Percentiles rank a stretch among this genome's conserved stretches.
Evolutionary conservation across 345 rosid genomes (phyloP).

Genomic region (Moricandia arvensis): DNA sequence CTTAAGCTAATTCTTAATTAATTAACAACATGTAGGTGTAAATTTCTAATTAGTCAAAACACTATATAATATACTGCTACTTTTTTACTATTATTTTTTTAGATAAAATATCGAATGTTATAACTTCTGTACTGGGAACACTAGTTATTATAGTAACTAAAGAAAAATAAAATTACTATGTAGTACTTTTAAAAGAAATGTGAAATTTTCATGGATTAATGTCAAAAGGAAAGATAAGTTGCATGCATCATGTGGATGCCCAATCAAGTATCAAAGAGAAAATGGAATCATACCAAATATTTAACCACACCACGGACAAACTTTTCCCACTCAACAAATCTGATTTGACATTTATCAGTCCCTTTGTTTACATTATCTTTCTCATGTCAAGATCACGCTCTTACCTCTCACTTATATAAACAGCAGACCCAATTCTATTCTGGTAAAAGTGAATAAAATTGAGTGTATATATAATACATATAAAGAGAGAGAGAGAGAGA

Average conservation of each 20-base stretch:
- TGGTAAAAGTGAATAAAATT: conserved; percentile 8
- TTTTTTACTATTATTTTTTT: background rate
- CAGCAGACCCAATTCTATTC: conserved; percentile 10
- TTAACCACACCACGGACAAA: conserved; percentile 32
- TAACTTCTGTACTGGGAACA: background rate
- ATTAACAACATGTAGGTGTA: conserved; percentile 4
- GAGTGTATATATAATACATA: conserved; percentile 2
- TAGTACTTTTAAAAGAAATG: background rate
- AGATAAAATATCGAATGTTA: background rate
- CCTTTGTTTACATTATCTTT: conserved; percentile 30
- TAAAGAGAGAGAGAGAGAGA: background rate
- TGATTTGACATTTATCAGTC: conserved; percentile 34
- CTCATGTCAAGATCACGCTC: conserved; percentile 31
- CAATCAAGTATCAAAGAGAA: conserved; percentile 27
- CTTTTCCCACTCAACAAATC: conserved; percentile 39
- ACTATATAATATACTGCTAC: conserved; percentile 13
- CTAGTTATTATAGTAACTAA: background rate
- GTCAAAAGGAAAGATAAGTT: conserved; percentile 17
- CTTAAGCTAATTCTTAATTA: conserved; percentile 11
- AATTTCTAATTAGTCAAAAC: conserved; percentile 2
- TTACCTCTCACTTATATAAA: conserved; percentile 12
- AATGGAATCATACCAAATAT: conserved; percentile 39
- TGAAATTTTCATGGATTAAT: conserved; percentile 4
- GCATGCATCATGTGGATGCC: conserved; percentile 24
- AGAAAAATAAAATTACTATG: background rate